Base-by-base conservation (phyloP, 306 rosid genomes). In the Vicia faba region DNA sequence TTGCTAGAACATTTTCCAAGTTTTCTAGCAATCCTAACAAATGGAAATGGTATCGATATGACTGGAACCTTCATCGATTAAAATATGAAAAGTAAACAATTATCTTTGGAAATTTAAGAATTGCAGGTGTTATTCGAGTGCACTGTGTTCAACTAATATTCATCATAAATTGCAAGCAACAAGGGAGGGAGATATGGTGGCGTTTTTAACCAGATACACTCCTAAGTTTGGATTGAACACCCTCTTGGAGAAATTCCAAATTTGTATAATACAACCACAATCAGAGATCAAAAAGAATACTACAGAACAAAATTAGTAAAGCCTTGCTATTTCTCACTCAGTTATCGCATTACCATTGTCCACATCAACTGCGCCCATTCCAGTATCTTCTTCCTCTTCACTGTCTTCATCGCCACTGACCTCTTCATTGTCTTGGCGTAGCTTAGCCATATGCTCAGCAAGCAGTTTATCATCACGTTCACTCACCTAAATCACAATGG, bases 361-460 rank as follows among this genome's bases (percentile, higher is more conserved):
- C 46, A 88, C 76, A 66, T 93, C 96, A 57, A 93, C 80, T 14
- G 88, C 97, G 5, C 99, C 97, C 97, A 93, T 93, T 33, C 99
- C 99, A 0, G 90, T 84, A 75, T 93, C 99, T 75, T 93, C 99
- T 78, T 93, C 99, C 74, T 90, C 99, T 59, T 93, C 99, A 8
- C 97, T 93, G 43, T 77, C 90, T 58, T 90, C 96, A 19, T 93
- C 96, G 0, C 89, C 96, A 8, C 86, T 79, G 7, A 90, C 49
- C 80, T 92, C 96, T 71, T 92, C 95, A 15, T 92, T 92, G 63
- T 82, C 89, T 66, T 82, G 79, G 55, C 89, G 84, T 45, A 89
- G 92, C 87, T 92, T 84, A 31, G 77, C 85, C 96, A 92, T 92
- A 83, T 85, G 89, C 61, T 89, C 95, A 1, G 88, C 85, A 33